These are phyloP conservation scores for Xylaria digitata DNA, from an alignment of 2,329 filamentous ascomycete species.

Conservation along the genomic window DNA sequence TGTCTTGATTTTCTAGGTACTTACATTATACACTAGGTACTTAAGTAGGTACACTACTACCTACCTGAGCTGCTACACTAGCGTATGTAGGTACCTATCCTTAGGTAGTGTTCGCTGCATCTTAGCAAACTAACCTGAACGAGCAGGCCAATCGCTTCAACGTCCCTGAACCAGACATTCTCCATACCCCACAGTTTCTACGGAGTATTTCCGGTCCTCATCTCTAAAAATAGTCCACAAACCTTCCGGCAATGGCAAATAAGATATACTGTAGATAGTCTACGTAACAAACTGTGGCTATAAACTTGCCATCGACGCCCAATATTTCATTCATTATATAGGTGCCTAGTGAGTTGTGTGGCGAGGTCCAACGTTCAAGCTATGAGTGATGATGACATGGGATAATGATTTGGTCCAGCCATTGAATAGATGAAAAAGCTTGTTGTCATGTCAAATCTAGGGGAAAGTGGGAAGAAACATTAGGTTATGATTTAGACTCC, in stretches of 20 bases:
- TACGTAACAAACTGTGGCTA: slow-evolving; percentile 10
- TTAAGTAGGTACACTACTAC: too few species aligned
- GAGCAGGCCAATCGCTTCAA: not conserved
- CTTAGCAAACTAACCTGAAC: not conserved
- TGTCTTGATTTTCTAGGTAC: not conserved
- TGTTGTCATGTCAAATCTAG: not conserved
- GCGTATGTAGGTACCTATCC: too few species aligned
- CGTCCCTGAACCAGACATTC: not conserved
- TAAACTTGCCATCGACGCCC: not conserved
- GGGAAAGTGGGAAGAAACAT: not conserved
- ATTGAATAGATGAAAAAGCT: not conserved
- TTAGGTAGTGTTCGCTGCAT: too few species aligned
- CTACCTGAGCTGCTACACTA: not conserved
- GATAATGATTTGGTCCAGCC: not conserved
- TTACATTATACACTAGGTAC: not conserved
- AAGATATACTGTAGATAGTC: not conserved
- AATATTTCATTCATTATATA: too few species aligned
- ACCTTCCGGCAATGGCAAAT: not conserved
- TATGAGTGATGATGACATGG: too few species aligned
- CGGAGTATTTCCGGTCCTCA: slow-evolving; percentile 12
- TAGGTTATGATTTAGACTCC: not conserved
- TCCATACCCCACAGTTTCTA: slow-evolving; percentile 16
- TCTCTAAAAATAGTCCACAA: slow-evolving; percentile 26
- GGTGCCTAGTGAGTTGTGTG: too few species aligned
- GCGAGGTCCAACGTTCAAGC: too few species aligned